These are phyloP conservation scores for Saccharum officinarum DNA, from an alignment of 176 grass and related monocot species.

Conservation along the genomic window DNA sequence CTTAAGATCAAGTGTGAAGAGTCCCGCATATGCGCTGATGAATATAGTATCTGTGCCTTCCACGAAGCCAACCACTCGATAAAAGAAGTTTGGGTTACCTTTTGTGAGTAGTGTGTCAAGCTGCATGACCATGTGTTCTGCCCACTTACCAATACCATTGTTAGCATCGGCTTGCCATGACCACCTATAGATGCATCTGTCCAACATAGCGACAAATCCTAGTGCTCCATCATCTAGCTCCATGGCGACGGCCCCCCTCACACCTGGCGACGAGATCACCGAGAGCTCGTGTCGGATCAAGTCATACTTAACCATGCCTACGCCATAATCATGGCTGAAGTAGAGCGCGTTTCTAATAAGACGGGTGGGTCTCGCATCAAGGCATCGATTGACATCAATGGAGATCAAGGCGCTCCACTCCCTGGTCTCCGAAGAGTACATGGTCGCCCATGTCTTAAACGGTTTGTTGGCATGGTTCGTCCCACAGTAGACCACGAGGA, in stretches of 20 bases:
- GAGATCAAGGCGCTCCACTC: not conserved
- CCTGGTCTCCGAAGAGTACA: not conserved
- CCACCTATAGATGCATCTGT: not conserved
- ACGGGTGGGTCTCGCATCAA: not conserved
- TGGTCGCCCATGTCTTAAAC: not conserved
- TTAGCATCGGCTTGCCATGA: not conserved
- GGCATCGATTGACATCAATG: not conserved
- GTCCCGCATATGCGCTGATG: not conserved
- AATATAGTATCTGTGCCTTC: not conserved
- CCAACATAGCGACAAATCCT: not conserved
- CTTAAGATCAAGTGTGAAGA: not conserved
- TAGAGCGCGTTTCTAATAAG: not conserved
- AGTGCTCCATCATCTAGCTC: not conserved
- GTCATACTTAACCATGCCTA: not conserved
- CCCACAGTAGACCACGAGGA: not conserved
- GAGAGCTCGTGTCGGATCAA: not conserved
- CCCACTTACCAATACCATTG: not conserved
- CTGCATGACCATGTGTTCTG: not conserved
- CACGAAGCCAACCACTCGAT: not conserved
- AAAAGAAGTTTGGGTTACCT: not conserved
- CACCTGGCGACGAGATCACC: accelerated
- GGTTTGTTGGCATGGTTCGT: not conserved
- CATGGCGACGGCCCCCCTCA: not conserved
- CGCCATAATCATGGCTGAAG: not conserved
- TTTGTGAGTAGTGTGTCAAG: not conserved